phyloP scores from a whole-genome alignment of 2,329 filamentous ascomycete species.

The Ceratocystis colombiana region DNA sequence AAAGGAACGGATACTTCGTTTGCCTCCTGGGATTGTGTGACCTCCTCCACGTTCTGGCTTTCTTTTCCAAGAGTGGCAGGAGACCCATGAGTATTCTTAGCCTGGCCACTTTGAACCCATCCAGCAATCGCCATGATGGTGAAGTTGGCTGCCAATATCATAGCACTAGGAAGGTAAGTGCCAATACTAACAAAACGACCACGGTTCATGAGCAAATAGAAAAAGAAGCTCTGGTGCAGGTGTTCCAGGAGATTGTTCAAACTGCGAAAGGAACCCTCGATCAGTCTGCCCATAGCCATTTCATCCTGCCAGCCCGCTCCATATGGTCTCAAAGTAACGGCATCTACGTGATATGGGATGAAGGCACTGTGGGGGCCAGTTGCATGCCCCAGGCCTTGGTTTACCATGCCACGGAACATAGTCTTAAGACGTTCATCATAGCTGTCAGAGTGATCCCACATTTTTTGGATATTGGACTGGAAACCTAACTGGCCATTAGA shows the following conservation, averaged over 20 bases:
- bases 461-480: constrained; percentile 69
- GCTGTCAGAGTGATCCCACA: constrained; percentile 69
- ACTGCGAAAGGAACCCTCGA: constrained; percentile 85
- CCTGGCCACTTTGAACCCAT: constrained; percentile 78
- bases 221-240: constrained; percentile 98
- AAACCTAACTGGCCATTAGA: constrained; percentile 89
- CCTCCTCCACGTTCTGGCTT: constrained; percentile 28
- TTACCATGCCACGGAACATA: constrained; percentile 85
- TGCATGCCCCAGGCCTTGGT: constrained; percentile 78
- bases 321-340: constrained; percentile 81
- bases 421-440: constrained; percentile 77
- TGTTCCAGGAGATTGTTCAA: constrained; percentile 95
- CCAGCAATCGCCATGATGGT: constrained; percentile 88
- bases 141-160: constrained; percentile 89
- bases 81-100: not conserved
- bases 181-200: constrained; percentile 96
- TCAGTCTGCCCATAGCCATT: constrained; percentile 81
- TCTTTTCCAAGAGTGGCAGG: not conserved
- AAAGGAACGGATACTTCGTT: not conserved
- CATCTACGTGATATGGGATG: constrained; percentile 95
- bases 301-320: constrained; percentile 96
- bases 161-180: constrained; percentile 93
- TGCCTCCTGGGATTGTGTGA: not conserved
- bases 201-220: constrained; percentile 85
- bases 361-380: constrained; percentile 90